These are phyloP conservation scores for Blastobotrys robertii DNA, from an alignment of 805 yeast genomes.

Conservation along the genomic window DNA sequence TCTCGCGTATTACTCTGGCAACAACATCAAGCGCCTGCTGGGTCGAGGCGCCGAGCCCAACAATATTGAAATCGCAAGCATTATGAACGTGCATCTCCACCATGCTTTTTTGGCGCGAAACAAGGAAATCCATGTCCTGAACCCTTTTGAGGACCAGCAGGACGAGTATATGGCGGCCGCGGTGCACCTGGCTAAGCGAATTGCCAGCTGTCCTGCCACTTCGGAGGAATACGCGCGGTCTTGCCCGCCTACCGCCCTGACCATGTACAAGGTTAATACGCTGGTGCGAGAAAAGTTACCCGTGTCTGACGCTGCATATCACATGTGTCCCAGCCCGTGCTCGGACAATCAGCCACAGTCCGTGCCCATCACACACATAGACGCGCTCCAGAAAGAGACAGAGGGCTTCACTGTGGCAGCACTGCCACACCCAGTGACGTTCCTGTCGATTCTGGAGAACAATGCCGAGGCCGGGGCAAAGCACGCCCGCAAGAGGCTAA, in stretches of 20 bases:
- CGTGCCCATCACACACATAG: background rate
- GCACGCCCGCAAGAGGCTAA: conserved; percentile 5
- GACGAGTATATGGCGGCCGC: conserved; percentile 12
- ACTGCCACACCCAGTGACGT: conserved; percentile 14
- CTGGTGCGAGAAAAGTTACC: conserved; percentile 1
- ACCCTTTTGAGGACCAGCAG: conserved; percentile 13
- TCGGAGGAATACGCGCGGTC: conserved; percentile 2
- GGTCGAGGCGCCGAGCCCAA: no score
- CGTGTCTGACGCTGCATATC: background rate
- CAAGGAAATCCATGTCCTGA: conserved; percentile 15
- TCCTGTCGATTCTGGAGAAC: conserved; percentile 7
- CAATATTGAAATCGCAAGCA: conserved; percentile 14
- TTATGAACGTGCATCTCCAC: conserved; percentile 22
- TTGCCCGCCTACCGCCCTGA: conserved; percentile 20
- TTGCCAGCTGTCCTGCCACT: conserved; percentile 17
- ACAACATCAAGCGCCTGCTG: conserved; percentile 9
- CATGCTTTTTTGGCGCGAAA: conserved; percentile 17
- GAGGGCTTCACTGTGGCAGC: conserved; percentile 11
- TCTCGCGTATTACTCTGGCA: conserved; percentile 18
- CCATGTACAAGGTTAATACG: background rate
- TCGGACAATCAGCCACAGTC: background rate
- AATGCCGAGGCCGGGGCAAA: conserved; percentile 5
- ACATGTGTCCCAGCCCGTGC: conserved; percentile 14
- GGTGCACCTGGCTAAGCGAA: conserved; percentile 12
- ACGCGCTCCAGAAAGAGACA: background rate